Evolutionary conservation across 192 early-diverging fungal species (phyloP).

Genomic region (Mortierella claussenii): DNA sequence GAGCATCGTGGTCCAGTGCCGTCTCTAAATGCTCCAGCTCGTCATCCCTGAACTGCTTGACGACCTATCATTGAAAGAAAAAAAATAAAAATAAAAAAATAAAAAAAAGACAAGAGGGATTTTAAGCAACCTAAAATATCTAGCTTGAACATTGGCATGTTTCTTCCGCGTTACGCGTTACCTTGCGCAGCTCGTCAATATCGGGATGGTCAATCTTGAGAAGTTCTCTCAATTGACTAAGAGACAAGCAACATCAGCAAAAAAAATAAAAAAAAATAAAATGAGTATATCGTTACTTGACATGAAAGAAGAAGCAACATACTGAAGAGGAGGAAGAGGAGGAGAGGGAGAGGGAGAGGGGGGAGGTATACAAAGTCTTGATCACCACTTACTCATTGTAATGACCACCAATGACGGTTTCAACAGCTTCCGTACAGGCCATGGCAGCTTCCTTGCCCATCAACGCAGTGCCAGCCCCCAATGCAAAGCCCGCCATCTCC

Average conservation of each 20-base stretch:
- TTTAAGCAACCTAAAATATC: too few relatives aligned
- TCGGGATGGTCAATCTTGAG: constrained; percentile 73
- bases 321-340: too few relatives aligned
- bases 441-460: constrained; percentile 96
- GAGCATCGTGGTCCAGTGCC: constrained; percentile 87
- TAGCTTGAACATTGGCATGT: too few relatives aligned
- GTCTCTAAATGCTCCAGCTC: constrained; percentile 95
- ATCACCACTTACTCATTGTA: constrained; percentile 90
- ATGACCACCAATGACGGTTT: constrained; percentile 95
- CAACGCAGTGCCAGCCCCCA: constrained; percentile 88
- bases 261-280: background rate
- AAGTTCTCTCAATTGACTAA: constrained; percentile 84
- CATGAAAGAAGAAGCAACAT: too few relatives aligned
- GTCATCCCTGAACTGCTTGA: constrained; percentile 92
- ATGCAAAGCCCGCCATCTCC: constrained; percentile 84
- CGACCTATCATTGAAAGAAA: constrained; percentile 55
- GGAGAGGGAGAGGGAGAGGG: too few relatives aligned
- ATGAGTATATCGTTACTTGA: background rate
- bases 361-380: too few relatives aligned
- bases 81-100: background rate
- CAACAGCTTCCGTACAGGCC: constrained; percentile 99
- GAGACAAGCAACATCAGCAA: background rate
- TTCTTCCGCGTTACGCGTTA: constrained; percentile 50
- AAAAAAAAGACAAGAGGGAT: background rate
- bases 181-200: constrained; percentile 67